These are phyloP conservation scores for Aspergillus aculeatus DNA, from an alignment of 2,329 filamentous ascomycete genomes.

Conservation along the genomic window DNA sequence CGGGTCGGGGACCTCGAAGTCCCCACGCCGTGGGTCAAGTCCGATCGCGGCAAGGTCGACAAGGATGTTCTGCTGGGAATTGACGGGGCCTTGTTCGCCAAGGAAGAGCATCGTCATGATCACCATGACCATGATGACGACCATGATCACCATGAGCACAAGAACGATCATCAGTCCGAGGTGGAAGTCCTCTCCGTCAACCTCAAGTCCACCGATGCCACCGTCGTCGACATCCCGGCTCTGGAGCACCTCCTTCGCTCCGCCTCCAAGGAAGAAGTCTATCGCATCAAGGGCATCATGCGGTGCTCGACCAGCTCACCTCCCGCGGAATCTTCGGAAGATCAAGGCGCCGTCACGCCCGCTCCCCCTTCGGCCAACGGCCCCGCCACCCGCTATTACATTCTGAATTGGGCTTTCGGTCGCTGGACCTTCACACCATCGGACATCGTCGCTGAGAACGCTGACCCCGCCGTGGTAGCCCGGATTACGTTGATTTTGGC, in stretches of 20 bases:
- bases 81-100: conserved; percentile 67
- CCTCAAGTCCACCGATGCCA: conserved; percentile 50
- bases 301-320: conserved; percentile 43
- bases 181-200: conserved; percentile 89
- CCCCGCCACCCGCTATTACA: conserved; percentile 60
- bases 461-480: conserved; percentile 34
- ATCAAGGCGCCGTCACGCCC: conserved; percentile 25
- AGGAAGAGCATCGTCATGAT: conserved; percentile 41
- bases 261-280: conserved; percentile 89
- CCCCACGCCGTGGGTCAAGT: conserved; percentile 81
- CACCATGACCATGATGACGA: conserved; percentile 35
- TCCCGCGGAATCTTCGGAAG: conserved; percentile 49
- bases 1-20: conserved; percentile 77
- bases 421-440: conserved; percentile 82
- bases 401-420: conserved; percentile 97
- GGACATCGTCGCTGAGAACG: conserved; percentile 38
- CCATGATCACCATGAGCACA: conserved; percentile 40
- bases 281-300: conserved; percentile 81
- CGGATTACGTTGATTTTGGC: conserved; percentile 50
- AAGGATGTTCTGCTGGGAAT: conserved; percentile 81
- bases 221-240: conserved; percentile 56
- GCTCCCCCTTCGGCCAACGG: conserved; percentile 25
- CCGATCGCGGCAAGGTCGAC: conserved; percentile 73
- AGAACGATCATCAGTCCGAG: conserved; percentile 69
- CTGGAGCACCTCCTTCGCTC: conserved; percentile 66